Evolutionary conservation across 805 yeast species (phyloP), one percentile per base, ranked within the genome.

Genomic region (Pichia sporocuriosa): DNA sequence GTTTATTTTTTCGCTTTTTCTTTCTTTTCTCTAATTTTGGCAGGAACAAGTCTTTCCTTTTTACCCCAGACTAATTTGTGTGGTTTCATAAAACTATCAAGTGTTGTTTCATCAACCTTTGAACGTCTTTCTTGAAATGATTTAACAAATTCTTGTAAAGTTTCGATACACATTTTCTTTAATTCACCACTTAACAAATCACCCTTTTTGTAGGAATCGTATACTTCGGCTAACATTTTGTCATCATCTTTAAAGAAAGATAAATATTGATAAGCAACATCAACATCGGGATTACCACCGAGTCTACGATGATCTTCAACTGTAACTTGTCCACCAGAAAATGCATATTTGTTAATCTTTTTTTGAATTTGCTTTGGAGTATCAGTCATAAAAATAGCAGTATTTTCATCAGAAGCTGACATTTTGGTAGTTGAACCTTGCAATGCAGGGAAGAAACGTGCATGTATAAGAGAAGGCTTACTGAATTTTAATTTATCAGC

Each of bases 391-490:
- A 82, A 93, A 51, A 93, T 88, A 6, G 98, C 93, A 30, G 90
- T 76, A 43, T 85, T 81, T 48, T 84, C 87, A 62, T 84, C 93
- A 11, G 93, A 81, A 4, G 98, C 97, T 47, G 95, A 83, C 98
- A 93, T 93, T 68, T 93, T 93, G 30, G 97, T 84, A 13, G 88
- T 75, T 4, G 97, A 81, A 41, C 98, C 98, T 70, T 93, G 97
- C 53, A 90, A 69, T 40, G 98, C 97, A 34, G 98, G 98, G 84
- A 93, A 93, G 66, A 93, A 93, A 64, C 85, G 83, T 41, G 98
- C 81, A 65, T 93, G 97, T 49, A 93, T 71, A 59, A 93, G 74
- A 9, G 96, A 79, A 16, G 97, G 97, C 66, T 93, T 93, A 48
- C 88, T 69, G 61, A 75, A 94, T 63, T 82, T 84, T 61, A 93